A percentile compares a stretch with the other conserved stretches of the same genome.
phyloP scores from a whole-genome alignment of 164 flowering plant species.

The Pachysandra terminalis region DNA sequence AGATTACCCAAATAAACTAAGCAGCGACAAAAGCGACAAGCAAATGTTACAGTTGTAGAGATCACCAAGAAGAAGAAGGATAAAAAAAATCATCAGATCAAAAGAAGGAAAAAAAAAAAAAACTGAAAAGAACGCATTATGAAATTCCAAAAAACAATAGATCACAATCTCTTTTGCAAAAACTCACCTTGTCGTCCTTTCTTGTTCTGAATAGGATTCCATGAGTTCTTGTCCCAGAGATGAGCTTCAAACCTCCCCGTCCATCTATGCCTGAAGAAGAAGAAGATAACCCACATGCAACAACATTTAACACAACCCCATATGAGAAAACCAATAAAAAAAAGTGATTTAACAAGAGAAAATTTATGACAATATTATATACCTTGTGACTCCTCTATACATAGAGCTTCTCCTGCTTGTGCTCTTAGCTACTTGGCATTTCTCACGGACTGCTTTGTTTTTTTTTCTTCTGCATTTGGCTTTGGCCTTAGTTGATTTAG shows the following conservation, averaged over 20 bases:
- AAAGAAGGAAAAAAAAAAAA: constrained; percentile 24
- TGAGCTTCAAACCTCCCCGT: constrained; percentile 97
- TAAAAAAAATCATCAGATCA: constrained; percentile 9
- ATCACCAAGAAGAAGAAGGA: constrained; percentile 13
- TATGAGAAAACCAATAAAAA: background rate
- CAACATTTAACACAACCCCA: constrained; percentile 12
- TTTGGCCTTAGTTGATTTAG: constrained; percentile 16
- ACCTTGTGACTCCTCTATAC: constrained; percentile 96
- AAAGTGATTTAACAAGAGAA: background rate
- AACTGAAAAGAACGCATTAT: constrained; percentile 1
- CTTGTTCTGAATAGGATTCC: constrained; percentile 83
- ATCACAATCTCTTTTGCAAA: background rate
- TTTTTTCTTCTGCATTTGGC: constrained; percentile 24
- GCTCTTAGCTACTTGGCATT: constrained; percentile 14
- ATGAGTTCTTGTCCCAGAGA: constrained; percentile 85
- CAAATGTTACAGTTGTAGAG: constrained; percentile 41
- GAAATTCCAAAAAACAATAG: background rate
- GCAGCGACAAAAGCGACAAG: constrained; percentile 36
- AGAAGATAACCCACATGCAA: too few relatives aligned
- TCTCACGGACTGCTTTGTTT: constrained; percentile 9
- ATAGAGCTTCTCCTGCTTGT: constrained; percentile 62
- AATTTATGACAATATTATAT: too few relatives aligned
- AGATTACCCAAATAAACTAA: constrained; percentile 82
- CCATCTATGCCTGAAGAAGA: constrained; percentile 77
- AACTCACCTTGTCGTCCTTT: constrained; percentile 81